Conservation (phyloP, 2,329 filamentous ascomycete genomes). For the Dothidotthia symphoricarpi region DNA sequence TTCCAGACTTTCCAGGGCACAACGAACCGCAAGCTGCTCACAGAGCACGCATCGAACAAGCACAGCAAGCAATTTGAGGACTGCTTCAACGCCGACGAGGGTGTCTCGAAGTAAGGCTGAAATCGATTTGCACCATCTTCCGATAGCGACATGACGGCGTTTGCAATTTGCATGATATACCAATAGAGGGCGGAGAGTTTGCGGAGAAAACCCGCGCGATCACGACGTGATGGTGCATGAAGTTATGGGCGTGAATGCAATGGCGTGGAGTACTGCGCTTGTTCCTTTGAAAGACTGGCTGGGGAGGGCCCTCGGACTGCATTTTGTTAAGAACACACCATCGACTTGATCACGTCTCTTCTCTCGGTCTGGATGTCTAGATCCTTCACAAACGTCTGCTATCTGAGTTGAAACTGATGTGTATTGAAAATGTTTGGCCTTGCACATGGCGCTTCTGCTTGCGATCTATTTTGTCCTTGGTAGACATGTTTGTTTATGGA, state of each 20-base stretch:
- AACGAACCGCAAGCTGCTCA: conserved; percentile 68
- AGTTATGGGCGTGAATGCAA: neutral
- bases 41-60: conserved; percentile 72
- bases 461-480: too few relatives aligned
- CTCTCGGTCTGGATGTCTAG: too few relatives aligned
- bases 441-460: too few relatives aligned
- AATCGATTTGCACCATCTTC: conserved; percentile 1
- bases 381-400: too few relatives aligned
- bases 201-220: neutral
- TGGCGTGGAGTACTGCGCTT: neutral
- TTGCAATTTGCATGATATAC: conserved; percentile 24
- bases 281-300: too few relatives aligned
- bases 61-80: conserved; percentile 70
- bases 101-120: conserved; percentile 25
- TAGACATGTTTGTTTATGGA: too few relatives aligned
- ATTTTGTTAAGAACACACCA: too few relatives aligned
- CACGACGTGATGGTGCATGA: conserved; percentile 1
- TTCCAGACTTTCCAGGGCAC: conserved; percentile 78
- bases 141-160: conserved; percentile 8
- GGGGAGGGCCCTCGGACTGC: too few relatives aligned
- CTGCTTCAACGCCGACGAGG: conserved; percentile 57
- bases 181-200: conserved; percentile 17
- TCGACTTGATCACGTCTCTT: too few relatives aligned
- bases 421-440: too few relatives aligned
- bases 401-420: too few relatives aligned